Base-by-base conservation (phyloP, 75 land plant genomes). In the Cunninghamia lanceolata region DNA sequence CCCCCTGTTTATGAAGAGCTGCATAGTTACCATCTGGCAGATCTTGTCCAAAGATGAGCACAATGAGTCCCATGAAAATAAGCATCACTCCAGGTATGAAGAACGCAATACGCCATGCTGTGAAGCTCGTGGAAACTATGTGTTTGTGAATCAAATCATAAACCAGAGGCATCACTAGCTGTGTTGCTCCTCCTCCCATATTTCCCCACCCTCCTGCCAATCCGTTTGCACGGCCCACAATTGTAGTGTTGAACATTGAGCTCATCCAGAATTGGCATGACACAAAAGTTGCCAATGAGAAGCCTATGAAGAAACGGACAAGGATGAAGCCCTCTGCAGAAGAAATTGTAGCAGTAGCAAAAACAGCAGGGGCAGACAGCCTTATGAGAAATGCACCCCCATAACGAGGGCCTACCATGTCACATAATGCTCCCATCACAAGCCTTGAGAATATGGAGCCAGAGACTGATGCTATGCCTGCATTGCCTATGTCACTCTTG, bases 191-290 rank as follows among this genome's bases (percentile, higher is more conserved):
- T 4, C 99, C 99, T 17, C 99, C 99, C 90, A 96, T 88, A 80
- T 96, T 93, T 3, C 99, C 99, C 99, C 97, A 96, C 0, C 97
- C 97, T 9, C 93, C 99, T 0, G 99, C 93, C n/a, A 91, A 86
- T 5, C 94, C 98, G 63, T 97, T 97, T 45, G 91, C 98, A 2
- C 91, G 85, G 25, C 98, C 98, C 81, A 95, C 93, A 46, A 94
- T 97, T 92, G 90, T 86, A 82, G 91, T 68, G 80, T 89, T 92
- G 89, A 97, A 97, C 98, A 94, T 96, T 46, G 94, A 88, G 88
- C 98, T 97, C 98, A 94, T 97, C 99, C 98, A 96, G 88, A 87
- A 97, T 87, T 95, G 95, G 90, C 96, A 95, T 4, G 99, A 97
- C 47, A 97, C 98, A 86, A 97, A 97, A 0, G 98, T 97, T 10